These are phyloP conservation scores for Butyriboletus loyo DNA, from an alignment of 768 basidiomycete species.

Conservation along the genomic window DNA sequence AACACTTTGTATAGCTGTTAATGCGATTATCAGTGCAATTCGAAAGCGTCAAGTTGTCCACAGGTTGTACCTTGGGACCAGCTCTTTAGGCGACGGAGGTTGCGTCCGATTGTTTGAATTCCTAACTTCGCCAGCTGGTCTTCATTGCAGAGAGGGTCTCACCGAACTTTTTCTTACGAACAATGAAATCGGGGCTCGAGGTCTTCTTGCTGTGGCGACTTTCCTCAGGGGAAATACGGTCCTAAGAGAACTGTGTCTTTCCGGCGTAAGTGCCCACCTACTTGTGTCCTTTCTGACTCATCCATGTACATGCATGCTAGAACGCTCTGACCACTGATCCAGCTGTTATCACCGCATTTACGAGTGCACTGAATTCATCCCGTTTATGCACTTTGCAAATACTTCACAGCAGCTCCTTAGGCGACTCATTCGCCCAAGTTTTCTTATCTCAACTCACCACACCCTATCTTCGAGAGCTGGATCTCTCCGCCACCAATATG, in stretches of 20 bases:
- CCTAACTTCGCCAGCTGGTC: constrained; percentile 47
- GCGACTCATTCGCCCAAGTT: constrained; percentile 45
- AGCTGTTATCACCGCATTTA: constrained; percentile 37
- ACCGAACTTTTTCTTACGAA: constrained; percentile 56
- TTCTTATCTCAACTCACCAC: constrained; percentile 53
- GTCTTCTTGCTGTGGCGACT: constrained; percentile 49
- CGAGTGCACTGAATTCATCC: constrained; percentile 53
- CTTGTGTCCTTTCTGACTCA: constrained; percentile 1
- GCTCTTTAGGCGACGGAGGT: constrained; percentile 56
- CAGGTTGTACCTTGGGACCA: constrained; percentile 54
- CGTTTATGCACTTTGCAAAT: constrained; percentile 49
- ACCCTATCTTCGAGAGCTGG: constrained; percentile 48
- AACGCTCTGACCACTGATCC: constrained; percentile 41
- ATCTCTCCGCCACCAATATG: constrained; percentile 51
- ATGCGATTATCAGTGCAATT: constrained; percentile 46
- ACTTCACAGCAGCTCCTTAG: constrained; percentile 46
- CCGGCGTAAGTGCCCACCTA: constrained; percentile 44
- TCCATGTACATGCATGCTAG: constrained; percentile 26
- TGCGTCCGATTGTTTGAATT: constrained; percentile 53
- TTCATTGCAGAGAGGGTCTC: constrained; percentile 39
- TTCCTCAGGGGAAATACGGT: constrained; percentile 48
- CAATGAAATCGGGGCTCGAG: constrained; percentile 53
- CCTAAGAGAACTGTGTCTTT: constrained; percentile 52
- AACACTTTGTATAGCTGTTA: constrained; percentile 41
- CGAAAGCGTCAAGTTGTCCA: constrained; percentile 45